Conservation (phyloP, 2,329 filamentous ascomycete species). For the Pyricularia sp. region DNA sequence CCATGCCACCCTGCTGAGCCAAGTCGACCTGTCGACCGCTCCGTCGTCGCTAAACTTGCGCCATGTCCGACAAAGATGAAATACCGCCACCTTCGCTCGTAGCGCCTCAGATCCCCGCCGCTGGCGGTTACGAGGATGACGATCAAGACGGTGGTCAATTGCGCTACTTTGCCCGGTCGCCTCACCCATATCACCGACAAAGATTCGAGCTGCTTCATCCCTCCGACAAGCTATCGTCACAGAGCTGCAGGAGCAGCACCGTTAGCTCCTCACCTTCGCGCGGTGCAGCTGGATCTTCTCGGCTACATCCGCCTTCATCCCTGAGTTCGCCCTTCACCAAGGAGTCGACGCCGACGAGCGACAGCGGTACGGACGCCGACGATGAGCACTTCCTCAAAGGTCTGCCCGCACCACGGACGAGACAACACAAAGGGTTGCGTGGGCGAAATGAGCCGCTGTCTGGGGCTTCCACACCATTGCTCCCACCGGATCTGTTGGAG, state of each 20-base stretch:
- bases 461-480: slow-evolving; percentile 43
- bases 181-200: slow-evolving; percentile 58
- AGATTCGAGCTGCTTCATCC: slow-evolving; percentile 45
- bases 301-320: not conserved
- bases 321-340: slow-evolving; percentile 22
- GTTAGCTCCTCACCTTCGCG: not conserved
- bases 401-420: slow-evolving; percentile 66
- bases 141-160: slow-evolving; percentile 20
- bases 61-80: slow-evolving; percentile 2
- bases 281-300: not conserved
- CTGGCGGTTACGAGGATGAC: slow-evolving; percentile 4
- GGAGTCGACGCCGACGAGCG: slow-evolving; percentile 58
- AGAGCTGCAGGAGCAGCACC: slow-evolving; percentile 5
- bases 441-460: slow-evolving; percentile 47
- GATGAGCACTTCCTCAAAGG: slow-evolving; percentile 86
- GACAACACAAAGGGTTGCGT: slow-evolving; percentile 69
- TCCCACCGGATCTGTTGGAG: slow-evolving; percentile 36
- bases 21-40: not conserved
- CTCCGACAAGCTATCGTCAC: slow-evolving; percentile 27
- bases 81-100: not conserved
- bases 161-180: slow-evolving; percentile 48
- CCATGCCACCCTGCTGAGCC: not conserved
- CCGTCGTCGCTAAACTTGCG: not conserved
- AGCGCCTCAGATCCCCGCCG: not conserved
- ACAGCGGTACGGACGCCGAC: slow-evolving; percentile 91